Evolutionary conservation across 2,329 filamentous ascomycete species (phyloP).

Genomic region (Arachnomyces sp.): DNA sequence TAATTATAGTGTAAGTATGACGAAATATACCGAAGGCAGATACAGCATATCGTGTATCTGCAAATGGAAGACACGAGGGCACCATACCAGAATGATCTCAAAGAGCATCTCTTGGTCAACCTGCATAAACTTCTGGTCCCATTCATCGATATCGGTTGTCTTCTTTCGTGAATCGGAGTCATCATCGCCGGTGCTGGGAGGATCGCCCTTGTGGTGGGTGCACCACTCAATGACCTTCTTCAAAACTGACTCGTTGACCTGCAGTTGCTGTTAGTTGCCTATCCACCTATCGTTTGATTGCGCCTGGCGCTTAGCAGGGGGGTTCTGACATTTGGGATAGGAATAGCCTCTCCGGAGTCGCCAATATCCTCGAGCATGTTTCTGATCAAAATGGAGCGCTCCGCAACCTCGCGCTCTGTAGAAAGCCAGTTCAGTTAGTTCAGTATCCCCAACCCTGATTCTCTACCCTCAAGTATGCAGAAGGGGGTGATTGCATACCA

Average conservation of each 20-base stretch:
- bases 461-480: background rate
- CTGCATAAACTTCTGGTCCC: conserved; percentile 99
- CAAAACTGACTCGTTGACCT: conserved; percentile 89
- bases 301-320: background rate
- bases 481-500: conserved; percentile 33
- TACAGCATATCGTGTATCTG: conserved; percentile 2
- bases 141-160: conserved; percentile 98
- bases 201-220: conserved; percentile 86
- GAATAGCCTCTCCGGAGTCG: conserved; percentile 52
- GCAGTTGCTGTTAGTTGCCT: conserved; percentile 1
- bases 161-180: conserved; percentile 94
- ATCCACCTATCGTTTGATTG: background rate
- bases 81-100: conserved; percentile 87
- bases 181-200: conserved; percentile 72
- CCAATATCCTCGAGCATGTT: conserved; percentile 96
- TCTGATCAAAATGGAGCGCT: conserved; percentile 93
- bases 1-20: conserved; percentile 27
- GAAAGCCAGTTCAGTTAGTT: no score
- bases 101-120: conserved; percentile 99
- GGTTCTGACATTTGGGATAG: conserved; percentile 56
- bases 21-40: conserved; percentile 5
- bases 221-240: conserved; percentile 99
- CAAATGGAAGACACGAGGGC: background rate
- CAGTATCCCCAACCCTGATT: no score
- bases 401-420: conserved; percentile 71